Conservation (phyloP, 164 flowering plant species). For the Aristolochia contorta region DNA sequence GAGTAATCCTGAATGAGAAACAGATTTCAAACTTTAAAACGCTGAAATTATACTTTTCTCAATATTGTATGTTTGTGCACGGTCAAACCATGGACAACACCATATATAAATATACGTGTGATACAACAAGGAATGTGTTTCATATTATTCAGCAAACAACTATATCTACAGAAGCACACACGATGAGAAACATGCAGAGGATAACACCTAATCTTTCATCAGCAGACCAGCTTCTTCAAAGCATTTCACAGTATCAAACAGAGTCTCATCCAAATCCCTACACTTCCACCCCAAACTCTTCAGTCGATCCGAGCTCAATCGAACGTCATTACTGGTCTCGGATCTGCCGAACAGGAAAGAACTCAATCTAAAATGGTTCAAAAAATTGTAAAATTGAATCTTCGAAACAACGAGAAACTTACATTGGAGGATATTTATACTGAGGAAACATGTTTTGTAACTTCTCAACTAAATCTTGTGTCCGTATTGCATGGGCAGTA, state of each 20-base stretch:
- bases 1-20: too few relatives aligned
- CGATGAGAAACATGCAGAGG: not conserved
- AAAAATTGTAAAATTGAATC: not conserved
- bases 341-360: not conserved
- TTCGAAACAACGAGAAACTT: not conserved
- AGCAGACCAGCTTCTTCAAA: slow-evolving; percentile 24
- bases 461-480: slow-evolving; percentile 27
- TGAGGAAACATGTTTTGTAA: slow-evolving; percentile 35
- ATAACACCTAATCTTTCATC: slow-evolving; percentile 3
- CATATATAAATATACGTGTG: too few relatives aligned
- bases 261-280: slow-evolving; percentile 39
- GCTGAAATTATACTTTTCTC: too few relatives aligned
- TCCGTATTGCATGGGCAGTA: slow-evolving; percentile 12
- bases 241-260: slow-evolving; percentile 28
- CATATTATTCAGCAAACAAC: too few relatives aligned
- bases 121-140: too few relatives aligned
- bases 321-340: not conserved
- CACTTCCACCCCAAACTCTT: slow-evolving; percentile 39
- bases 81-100: too few relatives aligned
- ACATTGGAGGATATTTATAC: slow-evolving; percentile 32
- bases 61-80: too few relatives aligned
- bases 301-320: slow-evolving; percentile 21
- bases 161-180: too few relatives aligned
- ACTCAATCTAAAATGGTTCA: not conserved
- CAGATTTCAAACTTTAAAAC: too few relatives aligned